Evolutionary conservation across 2,329 filamentous ascomycete species (phyloP), one percentile per base, ranked within the genome.

Genomic region (Pseudocercospora eumusae): DNA sequence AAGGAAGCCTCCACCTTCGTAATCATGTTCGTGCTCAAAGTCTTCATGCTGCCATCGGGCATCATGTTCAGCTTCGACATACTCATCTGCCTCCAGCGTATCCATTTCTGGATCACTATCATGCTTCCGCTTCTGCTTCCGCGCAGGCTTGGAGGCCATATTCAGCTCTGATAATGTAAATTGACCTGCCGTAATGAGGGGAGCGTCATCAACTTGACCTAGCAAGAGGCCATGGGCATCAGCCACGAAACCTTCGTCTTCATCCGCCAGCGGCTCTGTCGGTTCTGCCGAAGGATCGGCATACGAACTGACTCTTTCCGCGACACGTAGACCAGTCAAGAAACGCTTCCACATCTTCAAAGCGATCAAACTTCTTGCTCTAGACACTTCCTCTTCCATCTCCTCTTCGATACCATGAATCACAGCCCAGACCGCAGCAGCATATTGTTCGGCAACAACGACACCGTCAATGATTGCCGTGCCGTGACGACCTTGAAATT

Each of bases 401-500:
- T 90, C 80, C 62, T 92, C 84, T 31, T 84, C 81, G 52, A 98
- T 78, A 0, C 86, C 89, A 11, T 80, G 79, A 18, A 96, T 82
- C 0, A 91, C 87, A 4, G 85, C 87, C 61, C 84, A 78, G 0
- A 97, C 82, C 0, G 89, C 92, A 59, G 93, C 90, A 7, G 80
- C 82, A 64, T 87, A 86, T 73, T 93, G 89, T 15, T 77, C 74
- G 0, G 92, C 88, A 0, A 96, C 86, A 0, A 99, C 86, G 0
- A 89, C 84, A 1, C 95, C 95, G 40, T 86, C 84, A 1, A 95
- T 78, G 2, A 97, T 83, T 1, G 95, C 92, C 2, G 92, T 97
- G 15, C 93, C 93, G 60, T 91, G 88, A 2, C 91, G 86, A 0
- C 92, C 92, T 71, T 86, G 88, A 78, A 98, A 99, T 40, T 88